Conservation (phyloP, 345 rosid genomes). For the Hibiscus syriacus region DNA sequence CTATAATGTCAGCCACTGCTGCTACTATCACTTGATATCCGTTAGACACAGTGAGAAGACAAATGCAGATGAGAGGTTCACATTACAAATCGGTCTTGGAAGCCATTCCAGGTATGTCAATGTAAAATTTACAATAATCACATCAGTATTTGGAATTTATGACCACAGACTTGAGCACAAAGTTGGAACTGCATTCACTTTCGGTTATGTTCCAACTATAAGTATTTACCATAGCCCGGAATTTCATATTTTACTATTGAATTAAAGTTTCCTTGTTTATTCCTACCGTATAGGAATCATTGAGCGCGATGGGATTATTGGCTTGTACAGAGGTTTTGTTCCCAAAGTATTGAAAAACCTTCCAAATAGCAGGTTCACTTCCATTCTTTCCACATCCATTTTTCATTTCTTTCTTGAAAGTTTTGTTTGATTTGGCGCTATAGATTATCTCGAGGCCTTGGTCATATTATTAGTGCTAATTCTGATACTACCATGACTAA, state of each 20-base stretch:
- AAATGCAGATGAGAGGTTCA: slow-evolving; percentile 94
- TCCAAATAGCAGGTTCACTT: slow-evolving; percentile 80
- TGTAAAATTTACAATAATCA: not conserved
- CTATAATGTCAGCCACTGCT: slow-evolving; percentile 69
- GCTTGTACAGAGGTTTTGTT: slow-evolving; percentile 80
- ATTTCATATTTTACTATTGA: not conserved
- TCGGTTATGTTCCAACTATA: not conserved
- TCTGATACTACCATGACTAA: not conserved
- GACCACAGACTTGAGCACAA: not conserved
- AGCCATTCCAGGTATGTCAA: slow-evolving; percentile 58
- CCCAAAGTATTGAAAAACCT: slow-evolving; percentile 86
- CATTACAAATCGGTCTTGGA: slow-evolving; percentile 82
- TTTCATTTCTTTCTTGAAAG: not conserved
- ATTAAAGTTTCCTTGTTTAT: slow-evolving; percentile 7
- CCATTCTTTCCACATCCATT: not conserved
- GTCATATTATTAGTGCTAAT: too few species aligned
- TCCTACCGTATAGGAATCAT: slow-evolving; percentile 51
- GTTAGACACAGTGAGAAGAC: too few species aligned
- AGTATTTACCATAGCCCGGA: not conserved
- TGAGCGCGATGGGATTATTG: slow-evolving; percentile 60
- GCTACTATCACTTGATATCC: slow-evolving; percentile 96
- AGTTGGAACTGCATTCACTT: not conserved
- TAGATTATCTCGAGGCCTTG: too few species aligned
- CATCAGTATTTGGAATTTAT: slow-evolving; percentile 2
- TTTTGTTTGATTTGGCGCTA: not conserved